These are phyloP conservation scores for Corylus americana DNA, from an alignment of 306 rosid species.

Conservation along the genomic window DNA sequence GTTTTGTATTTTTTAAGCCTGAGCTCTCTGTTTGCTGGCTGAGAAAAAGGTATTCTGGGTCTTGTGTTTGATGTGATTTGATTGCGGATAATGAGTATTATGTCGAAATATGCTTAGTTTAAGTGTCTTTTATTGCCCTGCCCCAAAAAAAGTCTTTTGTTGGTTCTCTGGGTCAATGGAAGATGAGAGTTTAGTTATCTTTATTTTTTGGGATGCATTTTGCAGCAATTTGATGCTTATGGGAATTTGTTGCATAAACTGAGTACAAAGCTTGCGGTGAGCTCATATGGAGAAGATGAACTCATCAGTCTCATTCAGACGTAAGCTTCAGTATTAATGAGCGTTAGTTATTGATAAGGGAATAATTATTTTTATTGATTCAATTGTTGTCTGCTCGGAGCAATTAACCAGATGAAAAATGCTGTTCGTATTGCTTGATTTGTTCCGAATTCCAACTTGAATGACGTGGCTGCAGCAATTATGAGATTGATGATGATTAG, in stretches of 20 bases:
- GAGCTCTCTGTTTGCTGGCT: conserved; percentile 6
- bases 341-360: not conserved
- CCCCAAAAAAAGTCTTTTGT: not conserved
- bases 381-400: not conserved
- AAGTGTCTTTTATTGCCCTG: not conserved
- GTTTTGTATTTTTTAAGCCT: not conserved
- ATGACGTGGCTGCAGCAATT: not conserved
- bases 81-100: not conserved
- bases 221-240: conserved; percentile 80
- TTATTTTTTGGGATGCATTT: not conserved
- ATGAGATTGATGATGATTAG: not conserved
- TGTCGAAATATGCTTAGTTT: not conserved
- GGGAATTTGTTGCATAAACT: conserved; percentile 79
- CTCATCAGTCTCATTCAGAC: conserved; percentile 94
- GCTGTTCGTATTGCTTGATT: not conserved
- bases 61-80: not conserved
- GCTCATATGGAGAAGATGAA: conserved; percentile 93
- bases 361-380: not conserved
- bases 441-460: not conserved
- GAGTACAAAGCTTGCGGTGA: conserved; percentile 74
- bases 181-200: not conserved
- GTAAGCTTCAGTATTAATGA: conserved; percentile 41
- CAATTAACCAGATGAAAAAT: not conserved
- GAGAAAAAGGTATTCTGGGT: not conserved
- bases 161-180: not conserved